phyloP scores from a whole-genome alignment of 1,284 basidiomycete species.

The Irpex sp. region DNA sequence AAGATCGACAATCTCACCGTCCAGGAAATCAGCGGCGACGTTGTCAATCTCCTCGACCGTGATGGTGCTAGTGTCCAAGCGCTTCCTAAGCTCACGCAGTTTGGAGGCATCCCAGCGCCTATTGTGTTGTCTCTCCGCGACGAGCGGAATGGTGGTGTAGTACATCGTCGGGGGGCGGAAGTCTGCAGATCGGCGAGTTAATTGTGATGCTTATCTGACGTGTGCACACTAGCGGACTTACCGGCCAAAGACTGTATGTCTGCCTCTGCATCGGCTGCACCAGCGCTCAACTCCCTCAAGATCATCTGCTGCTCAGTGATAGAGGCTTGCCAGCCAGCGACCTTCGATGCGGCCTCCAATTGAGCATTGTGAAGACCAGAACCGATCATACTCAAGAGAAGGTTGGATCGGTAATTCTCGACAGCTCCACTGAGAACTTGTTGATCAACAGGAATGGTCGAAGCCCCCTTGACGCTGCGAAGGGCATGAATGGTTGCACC shows the following conservation, averaged over 20 bases:
- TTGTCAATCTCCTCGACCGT: constrained; percentile 87
- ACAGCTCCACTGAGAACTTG: constrained; percentile 87
- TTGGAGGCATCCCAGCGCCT: constrained; percentile 93
- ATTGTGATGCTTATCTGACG: constrained; percentile 8
- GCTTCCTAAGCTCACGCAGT: constrained; percentile 91
- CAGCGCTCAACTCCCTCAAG: constrained; percentile 86
- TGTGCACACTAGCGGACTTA: constrained; percentile 34
- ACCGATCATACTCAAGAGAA: constrained; percentile 86
- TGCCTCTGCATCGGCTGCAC: constrained; percentile 72
- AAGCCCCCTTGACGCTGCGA: constrained; percentile 81
- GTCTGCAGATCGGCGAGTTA: constrained; percentile 39
- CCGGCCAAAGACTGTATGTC: constrained; percentile 84
- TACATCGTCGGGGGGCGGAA: constrained; percentile 89
- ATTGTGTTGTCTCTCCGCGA: constrained; percentile 80
- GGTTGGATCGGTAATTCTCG: constrained; percentile 92
- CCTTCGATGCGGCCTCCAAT: constrained; percentile 55
- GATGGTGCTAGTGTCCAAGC: constrained; percentile 81
- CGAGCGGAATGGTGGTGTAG: constrained; percentile 88
- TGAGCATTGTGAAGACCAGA: constrained; percentile 72
- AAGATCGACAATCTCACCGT: constrained; percentile 89
- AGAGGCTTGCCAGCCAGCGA: constrained; percentile 60
- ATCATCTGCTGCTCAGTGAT: constrained; percentile 94
- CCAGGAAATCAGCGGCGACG: constrained; percentile 86
- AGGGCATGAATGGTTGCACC: constrained; percentile 85
- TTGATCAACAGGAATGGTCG: constrained; percentile 85